These are phyloP conservation scores for Lentinula raphanica DNA, from an alignment of 768 basidiomycete species.

Conservation along the genomic window DNA sequence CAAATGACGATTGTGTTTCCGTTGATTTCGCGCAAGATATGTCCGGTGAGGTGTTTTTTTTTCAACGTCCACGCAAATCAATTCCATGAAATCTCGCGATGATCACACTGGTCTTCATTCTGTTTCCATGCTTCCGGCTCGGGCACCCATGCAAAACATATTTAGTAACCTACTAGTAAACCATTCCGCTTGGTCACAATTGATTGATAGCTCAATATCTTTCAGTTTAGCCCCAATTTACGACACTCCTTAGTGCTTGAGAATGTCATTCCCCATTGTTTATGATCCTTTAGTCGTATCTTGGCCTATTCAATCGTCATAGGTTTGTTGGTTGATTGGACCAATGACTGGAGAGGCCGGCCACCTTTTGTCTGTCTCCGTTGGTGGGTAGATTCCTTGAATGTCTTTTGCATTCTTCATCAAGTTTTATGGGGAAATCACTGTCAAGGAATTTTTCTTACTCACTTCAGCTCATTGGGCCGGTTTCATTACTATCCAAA, in stretches of 20 bases:
- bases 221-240: neutral
- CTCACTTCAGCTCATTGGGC: neutral
- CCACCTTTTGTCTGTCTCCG: too few relatives aligned
- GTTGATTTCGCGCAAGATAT: neutral
- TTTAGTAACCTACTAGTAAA: neutral
- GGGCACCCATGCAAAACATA: neutral
- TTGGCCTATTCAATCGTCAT: neutral
- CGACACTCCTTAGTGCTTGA: neutral
- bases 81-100: neutral
- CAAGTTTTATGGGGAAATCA: neutral
- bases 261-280: neutral
- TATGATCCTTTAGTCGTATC: neutral
- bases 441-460: neutral
- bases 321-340: too few relatives aligned
- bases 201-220: neutral
- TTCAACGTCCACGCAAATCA: neutral
- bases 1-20: neutral
- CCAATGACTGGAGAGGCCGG: too few relatives aligned
- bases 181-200: neutral
- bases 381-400: too few relatives aligned
- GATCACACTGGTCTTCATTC: neutral
- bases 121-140: neutral
- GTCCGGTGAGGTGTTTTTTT: neutral
- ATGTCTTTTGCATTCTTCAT: neutral
- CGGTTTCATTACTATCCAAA: neutral